These are phyloP conservation scores for Russula dissimulans DNA, from an alignment of 768 basidiomycete genomes.

Conservation along the genomic window DNA sequence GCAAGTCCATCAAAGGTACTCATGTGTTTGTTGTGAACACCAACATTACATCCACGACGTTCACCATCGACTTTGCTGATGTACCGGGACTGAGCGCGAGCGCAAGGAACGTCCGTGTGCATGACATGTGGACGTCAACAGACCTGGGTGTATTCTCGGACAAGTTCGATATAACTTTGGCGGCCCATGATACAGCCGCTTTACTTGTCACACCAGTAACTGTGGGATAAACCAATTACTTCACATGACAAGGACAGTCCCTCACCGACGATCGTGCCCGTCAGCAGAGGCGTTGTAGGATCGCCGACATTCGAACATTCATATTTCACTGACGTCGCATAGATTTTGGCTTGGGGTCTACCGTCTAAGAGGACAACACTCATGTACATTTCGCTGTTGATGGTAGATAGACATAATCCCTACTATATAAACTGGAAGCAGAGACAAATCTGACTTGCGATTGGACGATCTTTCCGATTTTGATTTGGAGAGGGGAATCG, in stretches of 20 bases:
- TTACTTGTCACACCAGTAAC: conserved; percentile 31
- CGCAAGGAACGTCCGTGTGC: conserved; percentile 29
- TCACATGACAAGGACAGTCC: no score
- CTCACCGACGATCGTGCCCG: no score
- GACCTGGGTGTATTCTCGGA: conserved; percentile 36
- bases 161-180: conserved; percentile 34
- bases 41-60: conserved; percentile 30
- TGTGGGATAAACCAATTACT: background rate
- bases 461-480: no score
- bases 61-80: conserved; percentile 37
- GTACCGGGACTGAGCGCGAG: conserved; percentile 33
- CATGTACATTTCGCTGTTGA: no score
- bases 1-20: conserved; percentile 38
- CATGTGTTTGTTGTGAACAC: conserved; percentile 52
- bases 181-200: conserved; percentile 45
- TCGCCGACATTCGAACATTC: no score
- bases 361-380: background rate
- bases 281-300: no score
- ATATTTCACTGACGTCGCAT: no score
- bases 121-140: conserved; percentile 46
- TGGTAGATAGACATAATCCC: no score
- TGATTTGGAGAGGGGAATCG: no score
- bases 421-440: no score
- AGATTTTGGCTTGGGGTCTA: no score
- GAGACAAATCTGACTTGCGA: no score